Evolutionary conservation across 2,329 filamentous ascomycete genomes (phyloP), one percentile per base, ranked within the genome.

Genomic region (Claviceps arundinis): DNA sequence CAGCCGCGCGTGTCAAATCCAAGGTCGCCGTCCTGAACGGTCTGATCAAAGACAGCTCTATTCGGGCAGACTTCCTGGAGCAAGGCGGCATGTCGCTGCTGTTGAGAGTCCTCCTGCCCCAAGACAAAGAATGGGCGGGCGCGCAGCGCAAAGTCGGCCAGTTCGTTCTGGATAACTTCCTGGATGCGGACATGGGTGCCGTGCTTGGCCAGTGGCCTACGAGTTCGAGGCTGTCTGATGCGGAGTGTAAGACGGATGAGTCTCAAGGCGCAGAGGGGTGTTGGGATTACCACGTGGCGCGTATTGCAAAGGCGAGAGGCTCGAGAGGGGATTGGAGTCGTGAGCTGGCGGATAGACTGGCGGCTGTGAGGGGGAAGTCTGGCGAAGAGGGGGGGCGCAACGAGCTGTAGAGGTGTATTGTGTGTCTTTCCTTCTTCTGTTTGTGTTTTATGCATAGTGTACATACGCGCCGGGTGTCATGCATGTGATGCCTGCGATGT

Each of bases 161-260:
- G 54, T 70, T 85, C 52, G 72, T 84, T 30, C 70, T 77, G 37
- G 82, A 86, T 60, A 81, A 74, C 54, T 86, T 85, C 60, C 67
- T 86, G n/a, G 82, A 86, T 59, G 73, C 76, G 55, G 73, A 77
- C 52, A 81, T 83, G 73, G 80, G 81, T 42, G 81, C 81, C 2
- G 68, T 69, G 24, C 56, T 74, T 17, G 77, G 78, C 0, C 66
- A 78, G 55, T 84, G 79, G 79, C 80, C 80, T 0, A 68, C 56
- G 22, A 59, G 57, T 19, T 56, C 60, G 4, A 65, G 65, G 48
- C 58, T 62, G 41, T 62, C 62, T 24, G 68, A 70, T 19, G 58
- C 59, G 52, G 57, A 64, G 47, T 78, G 73, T 46, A 62, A 59
- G 42, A 56, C 57, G 16, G 61, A 58, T 2, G 65, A 60, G 14